phyloP scores from a whole-genome alignment of 805 yeast genomes.

The Cyberlindnera petersonii region DNA sequence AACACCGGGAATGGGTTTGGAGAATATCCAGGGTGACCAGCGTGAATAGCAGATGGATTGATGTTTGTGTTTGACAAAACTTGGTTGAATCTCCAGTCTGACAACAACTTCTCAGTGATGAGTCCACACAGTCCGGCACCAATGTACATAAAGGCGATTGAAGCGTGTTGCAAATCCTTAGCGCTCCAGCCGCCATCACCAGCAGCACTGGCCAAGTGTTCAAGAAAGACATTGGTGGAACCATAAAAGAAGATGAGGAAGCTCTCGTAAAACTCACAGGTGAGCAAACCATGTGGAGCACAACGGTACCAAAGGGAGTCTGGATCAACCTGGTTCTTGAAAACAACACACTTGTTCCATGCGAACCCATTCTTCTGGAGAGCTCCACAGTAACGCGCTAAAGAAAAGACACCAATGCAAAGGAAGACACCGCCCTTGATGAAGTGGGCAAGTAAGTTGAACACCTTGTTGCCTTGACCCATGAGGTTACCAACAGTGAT shows the following conservation, averaged over 20 bases:
- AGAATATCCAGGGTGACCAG: conserved; percentile 68
- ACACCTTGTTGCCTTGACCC: conserved; percentile 65
- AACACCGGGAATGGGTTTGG: conserved; percentile 94
- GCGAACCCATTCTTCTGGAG: conserved; percentile 78
- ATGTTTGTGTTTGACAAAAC: conserved; percentile 32
- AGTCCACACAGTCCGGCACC: conserved; percentile 94
- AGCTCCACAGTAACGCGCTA: conserved; percentile 85
- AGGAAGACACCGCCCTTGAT: conserved; percentile 93
- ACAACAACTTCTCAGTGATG: conserved; percentile 64
- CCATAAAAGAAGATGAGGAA: conserved; percentile 85
- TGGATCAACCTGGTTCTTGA: conserved; percentile 26
- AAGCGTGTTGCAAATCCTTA: conserved; percentile 84
- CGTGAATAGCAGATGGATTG: conserved; percentile 28
- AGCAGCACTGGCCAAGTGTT: conserved; percentile 74
- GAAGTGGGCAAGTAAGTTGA: conserved; percentile 88
- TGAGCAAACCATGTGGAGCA: conserved; percentile 44
- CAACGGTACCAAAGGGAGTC: conserved; percentile 27
- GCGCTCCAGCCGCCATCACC: conserved; percentile 85
- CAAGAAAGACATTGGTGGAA: conserved; percentile 81
- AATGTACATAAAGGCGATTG: conserved; percentile 86
- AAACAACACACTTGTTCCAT: conserved; percentile 61
- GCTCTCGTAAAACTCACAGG: conserved; percentile 85
- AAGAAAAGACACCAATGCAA: conserved; percentile 67
- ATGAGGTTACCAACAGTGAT: conserved; percentile 61
- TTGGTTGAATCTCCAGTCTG: conserved; percentile 53